phyloP scores from a whole-genome alignment of 1,284 basidiomycete species.

The Ganoderma meredithae region DNA sequence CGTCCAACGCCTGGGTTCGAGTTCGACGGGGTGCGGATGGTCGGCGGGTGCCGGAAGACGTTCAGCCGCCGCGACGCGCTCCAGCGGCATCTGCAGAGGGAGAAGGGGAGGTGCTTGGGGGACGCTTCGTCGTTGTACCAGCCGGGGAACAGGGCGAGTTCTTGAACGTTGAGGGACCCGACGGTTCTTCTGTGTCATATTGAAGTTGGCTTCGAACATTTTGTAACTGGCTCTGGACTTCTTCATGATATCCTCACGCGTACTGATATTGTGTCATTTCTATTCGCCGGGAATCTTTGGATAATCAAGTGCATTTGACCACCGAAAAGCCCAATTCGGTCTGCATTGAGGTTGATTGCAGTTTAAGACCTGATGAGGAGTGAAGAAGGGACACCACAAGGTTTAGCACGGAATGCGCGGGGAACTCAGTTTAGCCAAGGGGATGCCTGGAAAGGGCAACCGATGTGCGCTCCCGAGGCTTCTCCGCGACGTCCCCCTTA shows the following conservation, averaged over 20 bases:
- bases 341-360: too few relatives aligned
- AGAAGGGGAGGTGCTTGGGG: conserved; percentile 49
- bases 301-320: too few relatives aligned
- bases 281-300: too few relatives aligned
- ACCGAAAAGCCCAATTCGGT: too few relatives aligned
- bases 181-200: not conserved
- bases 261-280: too few relatives aligned
- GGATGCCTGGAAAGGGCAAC: not conserved
- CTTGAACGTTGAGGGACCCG: not conserved
- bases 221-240: not conserved
- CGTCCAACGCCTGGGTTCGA: conserved; percentile 32
- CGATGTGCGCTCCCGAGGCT: not conserved
- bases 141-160: conserved; percentile 2
- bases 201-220: too few relatives aligned
- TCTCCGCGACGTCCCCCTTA: not conserved
- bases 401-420: not conserved
- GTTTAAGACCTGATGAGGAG: too few relatives aligned
- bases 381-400: too few relatives aligned
- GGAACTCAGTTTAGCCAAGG: not conserved
- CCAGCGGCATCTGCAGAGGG: conserved; percentile 59
- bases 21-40: conserved; percentile 45
- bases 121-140: conserved; percentile 15
- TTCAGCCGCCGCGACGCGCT: conserved; percentile 67
- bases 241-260: too few relatives aligned
- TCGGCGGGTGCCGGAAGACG: conserved; percentile 57